Conservation (phyloP, 805 yeast species). For the Saccharomycopsis amapae region DNA sequence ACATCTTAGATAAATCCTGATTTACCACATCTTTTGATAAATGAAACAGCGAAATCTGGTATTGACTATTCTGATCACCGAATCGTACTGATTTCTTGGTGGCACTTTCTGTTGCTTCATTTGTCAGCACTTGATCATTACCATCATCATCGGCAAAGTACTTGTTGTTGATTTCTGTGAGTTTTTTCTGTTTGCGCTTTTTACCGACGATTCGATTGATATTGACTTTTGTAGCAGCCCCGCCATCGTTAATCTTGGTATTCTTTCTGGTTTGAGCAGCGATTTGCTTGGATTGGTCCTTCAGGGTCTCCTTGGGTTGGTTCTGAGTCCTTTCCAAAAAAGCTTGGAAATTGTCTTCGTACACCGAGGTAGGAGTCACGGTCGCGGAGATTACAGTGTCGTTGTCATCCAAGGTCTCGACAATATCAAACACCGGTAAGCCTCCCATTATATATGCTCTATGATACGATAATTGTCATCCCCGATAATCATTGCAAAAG, state of each 20-base stretch:
- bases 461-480: no score
- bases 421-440: conserved; percentile 19
- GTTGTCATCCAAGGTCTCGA: conserved; percentile 15
- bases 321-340: no score
- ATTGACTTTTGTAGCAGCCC: neutral
- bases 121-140: neutral
- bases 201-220: neutral
- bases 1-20: conserved; percentile 3
- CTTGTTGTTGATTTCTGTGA: conserved; percentile 12
- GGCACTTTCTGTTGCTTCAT: neutral
- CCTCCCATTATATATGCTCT: no score
- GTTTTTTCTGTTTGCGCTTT: neutral
- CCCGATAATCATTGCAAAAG: no score
- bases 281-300: no score
- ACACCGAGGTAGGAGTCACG: conserved; percentile 16
- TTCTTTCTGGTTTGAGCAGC: no score
- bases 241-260: no score
- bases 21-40: neutral
- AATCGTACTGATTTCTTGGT: neutral
- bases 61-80: neutral
- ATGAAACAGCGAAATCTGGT: no score
- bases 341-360: no score
- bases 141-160: conserved; percentile 12
- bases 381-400: conserved; percentile 5
- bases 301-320: no score